phyloP scores from a whole-genome alignment of 345 rosid species.

The Durio zibethinus region DNA sequence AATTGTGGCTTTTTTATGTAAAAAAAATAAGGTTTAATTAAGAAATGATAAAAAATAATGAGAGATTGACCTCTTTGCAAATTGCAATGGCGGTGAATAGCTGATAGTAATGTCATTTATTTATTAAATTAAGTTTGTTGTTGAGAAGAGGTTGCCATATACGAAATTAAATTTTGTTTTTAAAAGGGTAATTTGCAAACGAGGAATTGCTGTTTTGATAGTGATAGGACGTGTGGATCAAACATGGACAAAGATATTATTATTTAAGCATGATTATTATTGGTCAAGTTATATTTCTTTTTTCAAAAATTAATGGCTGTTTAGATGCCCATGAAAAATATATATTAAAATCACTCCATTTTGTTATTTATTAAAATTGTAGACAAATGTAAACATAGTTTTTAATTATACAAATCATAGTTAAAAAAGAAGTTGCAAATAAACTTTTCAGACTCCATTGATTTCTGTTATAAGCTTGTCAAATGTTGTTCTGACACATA shows the following conservation, averaged over 20 bases:
- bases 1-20: too few species aligned
- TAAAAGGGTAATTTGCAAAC: background rate
- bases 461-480: too few species aligned
- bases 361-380: background rate
- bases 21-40: too few species aligned
- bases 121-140: too few species aligned
- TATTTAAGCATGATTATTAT: background rate
- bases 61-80: too few species aligned
- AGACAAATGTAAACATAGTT: background rate
- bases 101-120: too few species aligned
- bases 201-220: slow-evolving; percentile 12
- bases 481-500: too few species aligned
- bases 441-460: background rate
- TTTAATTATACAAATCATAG: background rate
- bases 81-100: too few species aligned
- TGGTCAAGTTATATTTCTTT: background rate
- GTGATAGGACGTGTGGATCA: background rate
- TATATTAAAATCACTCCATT: background rate
- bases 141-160: too few species aligned
- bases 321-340: background rate
- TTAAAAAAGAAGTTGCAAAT: background rate
- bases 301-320: background rate
- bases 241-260: background rate
- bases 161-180: too few species aligned
- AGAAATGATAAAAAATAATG: too few species aligned